Evolutionary conservation across 352 stramenopile genomes (phyloP).

Genomic region (Phytophthora multivora): DNA sequence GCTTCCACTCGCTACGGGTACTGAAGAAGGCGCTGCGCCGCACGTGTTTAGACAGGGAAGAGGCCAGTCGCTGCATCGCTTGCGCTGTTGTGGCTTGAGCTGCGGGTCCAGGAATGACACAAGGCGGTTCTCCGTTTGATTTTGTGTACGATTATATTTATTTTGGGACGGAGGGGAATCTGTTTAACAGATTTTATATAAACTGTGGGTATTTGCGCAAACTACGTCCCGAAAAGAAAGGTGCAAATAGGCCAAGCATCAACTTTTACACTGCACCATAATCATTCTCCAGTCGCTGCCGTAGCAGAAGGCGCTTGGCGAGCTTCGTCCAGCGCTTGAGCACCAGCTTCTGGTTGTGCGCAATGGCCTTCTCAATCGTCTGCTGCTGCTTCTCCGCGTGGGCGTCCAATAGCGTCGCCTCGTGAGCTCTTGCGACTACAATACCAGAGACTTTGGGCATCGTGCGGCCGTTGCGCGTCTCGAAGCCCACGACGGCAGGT

Average conservation of each 20-base stretch:
- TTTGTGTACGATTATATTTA: neutral
- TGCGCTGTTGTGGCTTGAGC: neutral
- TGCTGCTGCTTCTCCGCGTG: constrained; percentile 68
- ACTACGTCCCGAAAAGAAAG: neutral
- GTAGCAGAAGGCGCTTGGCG: constrained; percentile 67
- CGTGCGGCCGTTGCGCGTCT: constrained; percentile 64
- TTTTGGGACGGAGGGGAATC: neutral
- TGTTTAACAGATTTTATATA: too few relatives aligned
- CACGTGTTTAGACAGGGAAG: neutral
- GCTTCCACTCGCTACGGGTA: constrained; percentile 38
- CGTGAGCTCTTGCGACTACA: constrained; percentile 51
- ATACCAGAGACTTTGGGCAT: constrained; percentile 79
- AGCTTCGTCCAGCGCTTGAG: constrained; percentile 70
- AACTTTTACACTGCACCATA: constrained; percentile 55
- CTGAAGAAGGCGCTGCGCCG: constrained; percentile 18
- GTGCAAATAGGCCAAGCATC: constrained; percentile 12
- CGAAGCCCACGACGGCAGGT: constrained; percentile 81
- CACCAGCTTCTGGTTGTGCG: constrained; percentile 63
- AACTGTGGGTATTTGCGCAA: neutral
- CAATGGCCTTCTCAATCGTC: constrained; percentile 75
- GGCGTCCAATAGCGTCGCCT: constrained; percentile 65
- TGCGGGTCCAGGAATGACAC: constrained; percentile 4
- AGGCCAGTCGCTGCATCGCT: constrained; percentile 16
- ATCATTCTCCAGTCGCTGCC: constrained; percentile 75
- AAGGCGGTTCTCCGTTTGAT: neutral